Base-by-base conservation (phyloP, 331 rosid genomes). In the Rosa hybrid region DNA sequence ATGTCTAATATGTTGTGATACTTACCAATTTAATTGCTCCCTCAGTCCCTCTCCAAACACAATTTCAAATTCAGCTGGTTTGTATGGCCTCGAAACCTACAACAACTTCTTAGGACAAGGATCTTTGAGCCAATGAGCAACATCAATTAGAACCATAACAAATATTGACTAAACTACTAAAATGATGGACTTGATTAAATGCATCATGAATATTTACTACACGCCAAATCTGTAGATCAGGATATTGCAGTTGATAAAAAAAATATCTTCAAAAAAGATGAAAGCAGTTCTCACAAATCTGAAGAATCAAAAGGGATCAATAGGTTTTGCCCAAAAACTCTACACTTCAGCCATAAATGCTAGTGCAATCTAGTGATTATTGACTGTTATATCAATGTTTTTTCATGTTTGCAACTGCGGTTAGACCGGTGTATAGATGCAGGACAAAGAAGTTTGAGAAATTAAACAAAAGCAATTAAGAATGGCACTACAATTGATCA, bases 41-140 rank as follows among this genome's bases (percentile, higher is more conserved):
- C 27, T 25, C 27, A 25, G 27, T 25, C 27, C 27, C 89, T 95
- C 99, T 56, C 99, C 99, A 80, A 95, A 95, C 68, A 93, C 89
- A 80, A 93, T 95, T 85, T 95, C 99, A 77, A 95, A 93, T 78
- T 95, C 99, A 64, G 99, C 99, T 84, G 90, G 87, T 87, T 91
- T 95, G 93, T 95, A 95, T 48, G 99, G 99, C 84, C 99, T 91
- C 60, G 98, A 95, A 38, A 95, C 99, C 99, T 95, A 85, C 77
- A 69, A 75, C 81, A 85, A 81, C 71, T 57, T 78, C 44, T 75
- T 54, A 80, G 17, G 76, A 84, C 30, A 75, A 80, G 80, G 76
- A 79, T 71, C 75, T 56, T 59, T 81, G 41, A 8, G 68, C 44
- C 44, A 7, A 14, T n/a, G 25, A 68, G 59, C 60, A 60, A 74